These are phyloP conservation scores for Xylaria sp. DNA, from an alignment of 2,329 filamentous ascomycete species.

Conservation along the genomic window DNA sequence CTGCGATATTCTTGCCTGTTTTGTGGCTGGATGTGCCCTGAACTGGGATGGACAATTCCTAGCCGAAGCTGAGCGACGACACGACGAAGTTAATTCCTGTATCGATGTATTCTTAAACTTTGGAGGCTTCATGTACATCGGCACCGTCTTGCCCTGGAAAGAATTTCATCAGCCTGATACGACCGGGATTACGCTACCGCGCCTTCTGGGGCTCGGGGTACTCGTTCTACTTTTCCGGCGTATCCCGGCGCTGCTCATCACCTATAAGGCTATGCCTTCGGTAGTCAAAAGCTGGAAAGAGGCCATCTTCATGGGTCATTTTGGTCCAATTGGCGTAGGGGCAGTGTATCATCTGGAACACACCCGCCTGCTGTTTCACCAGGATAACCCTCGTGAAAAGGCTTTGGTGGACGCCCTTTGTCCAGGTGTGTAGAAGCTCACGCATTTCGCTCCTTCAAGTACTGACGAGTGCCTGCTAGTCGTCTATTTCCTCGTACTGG, in stretches of 20 bases:
- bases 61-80: slow-evolving; percentile 63
- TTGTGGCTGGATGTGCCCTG: slow-evolving; percentile 67
- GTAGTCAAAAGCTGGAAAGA: slow-evolving; percentile 66
- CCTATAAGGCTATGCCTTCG: slow-evolving; percentile 66
- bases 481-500: slow-evolving; percentile 56
- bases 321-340: slow-evolving; percentile 81
- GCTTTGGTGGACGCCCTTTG: slow-evolving; percentile 53
- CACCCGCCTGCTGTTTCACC: slow-evolving; percentile 54
- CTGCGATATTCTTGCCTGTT: slow-evolving; percentile 70
- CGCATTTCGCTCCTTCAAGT: not conserved
- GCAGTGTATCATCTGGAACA: slow-evolving; percentile 78
- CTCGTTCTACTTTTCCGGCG: slow-evolving; percentile 66
- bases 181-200: slow-evolving; percentile 63
- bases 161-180: slow-evolving; percentile 64
- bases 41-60: slow-evolving; percentile 73
- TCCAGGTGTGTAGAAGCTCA: slow-evolving; percentile 43
- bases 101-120: slow-evolving; percentile 70
- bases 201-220: slow-evolving; percentile 63
- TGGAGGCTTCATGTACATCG: slow-evolving; percentile 70
- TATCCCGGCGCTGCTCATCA: slow-evolving; percentile 65
- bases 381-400: slow-evolving; percentile 41
- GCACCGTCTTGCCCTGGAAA: slow-evolving; percentile 65
- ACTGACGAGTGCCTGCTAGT: slow-evolving; percentile 39
- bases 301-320: slow-evolving; percentile 72
- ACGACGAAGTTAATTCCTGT: slow-evolving; percentile 70